phyloP scores from a whole-genome alignment of 2,329 filamentous ascomycete species.

The Aureobasidium sp. region DNA sequence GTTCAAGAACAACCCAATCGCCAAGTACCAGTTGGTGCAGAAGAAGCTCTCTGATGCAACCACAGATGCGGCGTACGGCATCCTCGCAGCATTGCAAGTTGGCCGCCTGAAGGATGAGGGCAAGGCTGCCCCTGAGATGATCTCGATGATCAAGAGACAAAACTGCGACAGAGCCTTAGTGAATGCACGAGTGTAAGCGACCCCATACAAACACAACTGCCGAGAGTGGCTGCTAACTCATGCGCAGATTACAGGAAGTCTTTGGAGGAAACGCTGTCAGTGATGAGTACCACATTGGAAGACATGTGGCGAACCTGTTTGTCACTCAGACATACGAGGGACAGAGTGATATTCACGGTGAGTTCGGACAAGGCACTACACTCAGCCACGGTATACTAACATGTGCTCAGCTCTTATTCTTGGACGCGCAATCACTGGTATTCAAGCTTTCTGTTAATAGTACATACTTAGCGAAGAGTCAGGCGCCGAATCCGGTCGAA shows the following conservation, averaged over 20 bases:
- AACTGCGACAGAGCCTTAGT: conserved; percentile 87
- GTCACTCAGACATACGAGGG: conserved; percentile 98
- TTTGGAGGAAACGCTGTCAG: conserved; percentile 98
- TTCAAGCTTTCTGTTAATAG: conserved; percentile 59
- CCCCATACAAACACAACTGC: background rate
- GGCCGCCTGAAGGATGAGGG: conserved; percentile 88
- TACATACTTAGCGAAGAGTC: background rate
- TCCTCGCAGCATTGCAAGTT: conserved; percentile 84
- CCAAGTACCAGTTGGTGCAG: conserved; percentile 93
- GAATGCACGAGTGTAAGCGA: conserved; percentile 58
- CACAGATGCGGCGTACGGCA: conserved; percentile 85
- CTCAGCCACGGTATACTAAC: conserved; percentile 14
- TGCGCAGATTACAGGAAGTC: conserved; percentile 69
- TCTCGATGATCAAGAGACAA: conserved; percentile 91
- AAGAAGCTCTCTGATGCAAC: conserved; percentile 93
- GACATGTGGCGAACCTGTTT: conserved; percentile 92
- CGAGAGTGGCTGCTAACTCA: conserved; percentile 1
- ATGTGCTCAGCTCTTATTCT: conserved; percentile 37
- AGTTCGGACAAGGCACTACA: conserved; percentile 31
- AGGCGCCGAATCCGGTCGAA: background rate
- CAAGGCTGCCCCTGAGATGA: conserved; percentile 87
- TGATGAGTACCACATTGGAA: conserved; percentile 90
- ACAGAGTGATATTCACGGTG: conserved; percentile 94
- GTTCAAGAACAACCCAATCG: conserved; percentile 91
- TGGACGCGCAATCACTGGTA: conserved; percentile 48